Percentiles rank a stretch among this genome's conserved stretches.
Evolutionary conservation across 2,329 filamentous ascomycete genomes (phyloP).

Genomic region (Penicillium griseofulvum): DNA sequence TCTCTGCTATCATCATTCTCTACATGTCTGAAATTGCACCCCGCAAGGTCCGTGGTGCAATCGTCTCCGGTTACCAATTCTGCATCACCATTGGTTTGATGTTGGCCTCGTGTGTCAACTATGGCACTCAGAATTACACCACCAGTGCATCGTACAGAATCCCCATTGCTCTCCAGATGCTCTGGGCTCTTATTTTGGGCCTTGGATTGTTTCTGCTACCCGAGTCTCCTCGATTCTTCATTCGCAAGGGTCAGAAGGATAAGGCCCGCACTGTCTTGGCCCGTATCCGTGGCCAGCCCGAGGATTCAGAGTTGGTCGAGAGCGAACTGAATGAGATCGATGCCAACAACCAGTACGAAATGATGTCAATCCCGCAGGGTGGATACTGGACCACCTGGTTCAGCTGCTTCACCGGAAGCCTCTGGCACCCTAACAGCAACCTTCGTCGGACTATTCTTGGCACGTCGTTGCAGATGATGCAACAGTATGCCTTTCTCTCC

Average conservation of each 20-base stretch:
- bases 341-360: conserved; percentile 85
- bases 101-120: conserved; percentile 71
- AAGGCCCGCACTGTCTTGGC: conserved; percentile 62
- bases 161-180: conserved; percentile 75
- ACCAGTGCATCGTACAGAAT: conserved; percentile 74
- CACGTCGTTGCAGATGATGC: conserved; percentile 76
- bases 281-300: conserved; percentile 70
- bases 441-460: conserved; percentile 69
- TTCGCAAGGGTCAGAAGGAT: conserved; percentile 71
- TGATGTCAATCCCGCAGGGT: conserved; percentile 61
- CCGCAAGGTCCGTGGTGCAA: conserved; percentile 71
- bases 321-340: conserved; percentile 80
- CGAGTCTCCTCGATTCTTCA: conserved; percentile 81
- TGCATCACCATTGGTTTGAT: conserved; percentile 77
- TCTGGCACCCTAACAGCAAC: conserved; percentile 54
- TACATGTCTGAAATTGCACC: conserved; percentile 83
- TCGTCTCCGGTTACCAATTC: conserved; percentile 82
- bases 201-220: conserved; percentile 72
- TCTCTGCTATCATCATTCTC: conserved; percentile 75
- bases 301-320: conserved; percentile 71
- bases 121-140: conserved; percentile 61
- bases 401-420: conserved; percentile 59
- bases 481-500: conserved; percentile 49
- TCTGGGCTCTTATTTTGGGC: conserved; percentile 74
- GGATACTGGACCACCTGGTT: conserved; percentile 68